Conservation (phyloP, 805 yeast species). For the Cyberlindnera lachancei region DNA sequence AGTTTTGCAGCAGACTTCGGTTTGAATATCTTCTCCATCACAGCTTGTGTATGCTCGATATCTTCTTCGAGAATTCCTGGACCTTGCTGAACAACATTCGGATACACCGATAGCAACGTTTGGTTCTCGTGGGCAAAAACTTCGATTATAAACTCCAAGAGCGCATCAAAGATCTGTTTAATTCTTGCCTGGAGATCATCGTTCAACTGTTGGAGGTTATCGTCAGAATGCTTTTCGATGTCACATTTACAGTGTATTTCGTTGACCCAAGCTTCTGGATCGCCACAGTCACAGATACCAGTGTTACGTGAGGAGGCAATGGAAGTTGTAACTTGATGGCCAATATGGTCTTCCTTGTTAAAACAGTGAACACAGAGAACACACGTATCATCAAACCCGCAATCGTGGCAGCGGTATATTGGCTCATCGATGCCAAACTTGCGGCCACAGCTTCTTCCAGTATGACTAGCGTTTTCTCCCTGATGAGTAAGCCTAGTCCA, state of each 20-base stretch:
- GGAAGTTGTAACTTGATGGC: constrained; percentile 49
- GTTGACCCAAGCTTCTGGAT: constrained; percentile 67
- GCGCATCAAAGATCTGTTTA: constrained; percentile 25
- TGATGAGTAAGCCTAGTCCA: no score
- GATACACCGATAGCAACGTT: constrained; percentile 31
- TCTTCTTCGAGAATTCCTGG: constrained; percentile 2
- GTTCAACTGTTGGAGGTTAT: constrained; percentile 25
- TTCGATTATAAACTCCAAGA: constrained; percentile 37
- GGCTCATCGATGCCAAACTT: constrained; percentile 55
- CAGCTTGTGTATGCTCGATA: not conserved
- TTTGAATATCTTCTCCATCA: constrained; percentile 3
- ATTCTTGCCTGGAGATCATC: constrained; percentile 6
- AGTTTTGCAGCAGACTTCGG: constrained; percentile 12
- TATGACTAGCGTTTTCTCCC: constrained; percentile 28
- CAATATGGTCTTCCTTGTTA: constrained; percentile 58
- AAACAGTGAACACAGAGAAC: constrained; percentile 70
- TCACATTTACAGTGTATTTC: constrained; percentile 40
- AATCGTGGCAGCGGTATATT: constrained; percentile 65
- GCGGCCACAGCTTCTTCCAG: constrained; percentile 63
- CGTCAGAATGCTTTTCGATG: constrained; percentile 26
- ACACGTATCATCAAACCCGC: constrained; percentile 75
- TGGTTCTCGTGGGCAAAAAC: constrained; percentile 31
- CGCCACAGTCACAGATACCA: constrained; percentile 73
- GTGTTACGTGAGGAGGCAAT: constrained; percentile 23
- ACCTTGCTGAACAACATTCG: not conserved